These are phyloP conservation scores for Coemansia sp. DNA, from an alignment of 192 early-diverging fungal species.

Conservation along the genomic window DNA sequence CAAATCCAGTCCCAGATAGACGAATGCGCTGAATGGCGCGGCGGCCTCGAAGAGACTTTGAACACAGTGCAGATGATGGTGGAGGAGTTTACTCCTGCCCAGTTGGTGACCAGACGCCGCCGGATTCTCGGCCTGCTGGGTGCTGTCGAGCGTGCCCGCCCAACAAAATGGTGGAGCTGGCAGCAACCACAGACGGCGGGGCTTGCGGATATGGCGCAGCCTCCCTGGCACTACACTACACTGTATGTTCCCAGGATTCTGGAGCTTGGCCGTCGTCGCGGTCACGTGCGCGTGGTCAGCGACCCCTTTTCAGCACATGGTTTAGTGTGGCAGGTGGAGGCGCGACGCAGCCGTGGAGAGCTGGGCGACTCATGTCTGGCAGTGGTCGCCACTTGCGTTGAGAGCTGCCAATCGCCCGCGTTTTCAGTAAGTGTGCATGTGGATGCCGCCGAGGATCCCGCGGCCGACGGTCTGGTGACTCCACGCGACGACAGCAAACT, in stretches of 20 bases:
- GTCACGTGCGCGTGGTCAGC: conserved; percentile 63
- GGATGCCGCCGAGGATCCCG: neutral
- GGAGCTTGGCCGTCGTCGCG: conserved; percentile 73
- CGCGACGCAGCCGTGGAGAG: conserved; percentile 22
- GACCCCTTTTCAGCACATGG: conserved; percentile 32
- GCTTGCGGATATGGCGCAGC: conserved; percentile 9
- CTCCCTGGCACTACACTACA: conserved; percentile 1
- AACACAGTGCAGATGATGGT: conserved; percentile 35
- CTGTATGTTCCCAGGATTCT: conserved; percentile 52
- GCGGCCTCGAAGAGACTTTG: conserved; percentile 26
- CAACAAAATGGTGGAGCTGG: conserved; percentile 10
- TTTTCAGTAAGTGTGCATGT: conserved; percentile 19
- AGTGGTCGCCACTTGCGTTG: conserved; percentile 21
- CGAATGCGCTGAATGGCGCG: conserved; percentile 30
- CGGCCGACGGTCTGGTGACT: neutral
- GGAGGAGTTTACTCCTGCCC: conserved; percentile 41
- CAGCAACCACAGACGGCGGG: neutral
- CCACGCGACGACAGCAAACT: conserved; percentile 7
- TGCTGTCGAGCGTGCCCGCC: conserved; percentile 10
- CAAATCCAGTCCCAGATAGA: neutral
- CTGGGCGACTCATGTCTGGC: conserved; percentile 39
- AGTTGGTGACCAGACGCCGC: conserved; percentile 26
- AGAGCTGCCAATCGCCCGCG: conserved; percentile 9
- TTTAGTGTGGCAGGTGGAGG: conserved; percentile 34
- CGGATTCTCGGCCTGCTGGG: conserved; percentile 19